Evolutionary conservation across 2,329 filamentous ascomycete genomes (phyloP).

Genomic region (Endocalyx cinctus): DNA sequence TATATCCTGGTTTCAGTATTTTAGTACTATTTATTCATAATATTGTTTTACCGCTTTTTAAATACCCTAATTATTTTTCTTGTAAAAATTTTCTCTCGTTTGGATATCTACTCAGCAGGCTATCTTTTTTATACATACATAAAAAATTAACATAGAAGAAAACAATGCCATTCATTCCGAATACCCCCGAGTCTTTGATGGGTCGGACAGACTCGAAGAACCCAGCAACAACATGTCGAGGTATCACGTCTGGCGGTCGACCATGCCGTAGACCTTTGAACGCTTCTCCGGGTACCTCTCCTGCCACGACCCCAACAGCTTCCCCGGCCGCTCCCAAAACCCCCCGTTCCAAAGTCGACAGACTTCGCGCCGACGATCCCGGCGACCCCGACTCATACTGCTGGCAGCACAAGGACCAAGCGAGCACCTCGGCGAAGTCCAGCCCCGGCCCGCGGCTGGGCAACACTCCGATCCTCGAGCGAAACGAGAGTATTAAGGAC

Average conservation of each 20-base stretch:
- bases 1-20: no score
- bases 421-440: constrained; percentile 42
- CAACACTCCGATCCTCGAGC: constrained; percentile 52
- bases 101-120: no score
- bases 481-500: constrained; percentile 79
- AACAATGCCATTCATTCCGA: constrained; percentile 60
- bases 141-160: no score
- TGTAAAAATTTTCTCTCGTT: no score
- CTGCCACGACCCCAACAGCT: constrained; percentile 19
- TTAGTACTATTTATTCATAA: no score
- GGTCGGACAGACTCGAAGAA: constrained; percentile 80
- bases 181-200: constrained; percentile 78
- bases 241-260: constrained; percentile 75
- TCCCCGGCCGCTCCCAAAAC: constrained; percentile 18
- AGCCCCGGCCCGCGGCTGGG: constrained; percentile 39
- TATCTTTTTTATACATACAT: no score
- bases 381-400: constrained; percentile 68
- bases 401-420: constrained; percentile 94
- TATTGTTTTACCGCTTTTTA: no score
- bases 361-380: constrained; percentile 42
- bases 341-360: constrained; percentile 18
- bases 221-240: constrained; percentile 78
- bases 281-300: constrained; percentile 32
- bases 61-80: no score
- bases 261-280: constrained; percentile 74